Evolutionary conservation across 495 filamentous ascomycete genomes (phyloP).

Genomic region (Xylaria venustula): DNA sequence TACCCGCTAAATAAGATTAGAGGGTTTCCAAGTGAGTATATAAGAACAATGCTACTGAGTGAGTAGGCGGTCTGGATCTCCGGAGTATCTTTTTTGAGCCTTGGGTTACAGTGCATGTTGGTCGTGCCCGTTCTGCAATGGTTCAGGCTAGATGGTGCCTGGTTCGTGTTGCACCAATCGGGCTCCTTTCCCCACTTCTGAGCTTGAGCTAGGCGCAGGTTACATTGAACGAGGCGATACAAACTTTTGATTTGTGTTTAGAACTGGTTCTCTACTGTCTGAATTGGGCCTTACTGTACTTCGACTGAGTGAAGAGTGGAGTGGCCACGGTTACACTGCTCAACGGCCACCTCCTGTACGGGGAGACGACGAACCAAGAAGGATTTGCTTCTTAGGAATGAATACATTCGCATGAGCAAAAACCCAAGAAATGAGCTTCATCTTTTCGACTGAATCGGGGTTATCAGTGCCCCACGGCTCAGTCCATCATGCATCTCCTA

Average conservation of each 20-base stretch:
- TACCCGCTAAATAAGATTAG: too few relatives aligned
- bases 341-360: neutral
- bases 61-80: too few relatives aligned
- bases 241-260: neutral
- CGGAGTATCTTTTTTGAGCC: too few relatives aligned
- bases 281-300: neutral
- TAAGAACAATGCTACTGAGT: too few relatives aligned
- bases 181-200: neutral
- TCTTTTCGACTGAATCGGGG: neutral
- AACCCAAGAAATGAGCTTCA: neutral
- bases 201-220: neutral
- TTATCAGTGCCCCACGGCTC: neutral
- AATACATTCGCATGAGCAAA: neutral
- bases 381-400: neutral
- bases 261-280: neutral
- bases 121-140: neutral
- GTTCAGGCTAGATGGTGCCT: slow-evolving; percentile 8
- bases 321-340: neutral
- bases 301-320: neutral
- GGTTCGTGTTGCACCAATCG: neutral
- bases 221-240: neutral
- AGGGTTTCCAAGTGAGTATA: too few relatives aligned
- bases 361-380: neutral
- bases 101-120: slow-evolving; percentile 8
- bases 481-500: neutral